Evolutionary conservation across 164 flowering plant species (phyloP).

Genomic region (Vitis cinerea): DNA sequence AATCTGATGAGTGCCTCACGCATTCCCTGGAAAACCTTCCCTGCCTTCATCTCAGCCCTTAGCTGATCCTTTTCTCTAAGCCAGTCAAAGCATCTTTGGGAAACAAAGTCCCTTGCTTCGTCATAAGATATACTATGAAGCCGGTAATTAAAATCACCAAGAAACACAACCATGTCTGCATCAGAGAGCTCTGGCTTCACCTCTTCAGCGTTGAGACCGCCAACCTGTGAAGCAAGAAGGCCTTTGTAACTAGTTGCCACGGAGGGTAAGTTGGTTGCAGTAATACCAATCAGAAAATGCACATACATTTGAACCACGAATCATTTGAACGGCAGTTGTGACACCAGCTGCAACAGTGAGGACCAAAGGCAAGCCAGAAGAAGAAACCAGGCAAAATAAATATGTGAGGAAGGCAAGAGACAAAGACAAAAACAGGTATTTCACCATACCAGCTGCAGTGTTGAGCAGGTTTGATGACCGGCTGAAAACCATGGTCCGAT

Average conservation of each 20-base stretch:
- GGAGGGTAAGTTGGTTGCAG: not conserved
- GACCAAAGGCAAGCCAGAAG: constrained; percentile 63
- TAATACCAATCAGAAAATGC: not conserved
- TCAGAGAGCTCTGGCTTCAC: constrained; percentile 78
- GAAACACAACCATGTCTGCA: constrained; percentile 88
- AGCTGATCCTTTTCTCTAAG: constrained; percentile 97
- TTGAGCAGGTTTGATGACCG: constrained; percentile 58
- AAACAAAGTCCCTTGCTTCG: constrained; percentile 95
- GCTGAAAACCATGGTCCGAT: constrained; percentile 68
- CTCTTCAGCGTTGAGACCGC: constrained; percentile 44
- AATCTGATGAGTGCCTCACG: constrained; percentile 84
- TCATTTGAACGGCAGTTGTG: constrained; percentile 54
- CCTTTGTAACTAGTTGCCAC: not conserved
- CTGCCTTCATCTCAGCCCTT: constrained; percentile 90
- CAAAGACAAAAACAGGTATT: constrained; percentile 42
- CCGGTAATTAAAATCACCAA: constrained; percentile 95
- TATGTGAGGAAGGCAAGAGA: constrained; percentile 52
- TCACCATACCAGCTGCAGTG: constrained; percentile 72
- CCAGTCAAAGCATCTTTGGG: constrained; percentile 99
- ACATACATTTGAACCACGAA: constrained; percentile 64
- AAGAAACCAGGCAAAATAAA: constrained; percentile 58
- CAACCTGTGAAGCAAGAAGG: constrained; percentile 36
- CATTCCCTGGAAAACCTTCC: constrained; percentile 97
- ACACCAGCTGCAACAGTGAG: constrained; percentile 76
- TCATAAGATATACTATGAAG: constrained; percentile 94